These are phyloP conservation scores for Fusarium sp. DNA, from an alignment of 2,329 filamentous ascomycete genomes.

Conservation along the genomic window DNA sequence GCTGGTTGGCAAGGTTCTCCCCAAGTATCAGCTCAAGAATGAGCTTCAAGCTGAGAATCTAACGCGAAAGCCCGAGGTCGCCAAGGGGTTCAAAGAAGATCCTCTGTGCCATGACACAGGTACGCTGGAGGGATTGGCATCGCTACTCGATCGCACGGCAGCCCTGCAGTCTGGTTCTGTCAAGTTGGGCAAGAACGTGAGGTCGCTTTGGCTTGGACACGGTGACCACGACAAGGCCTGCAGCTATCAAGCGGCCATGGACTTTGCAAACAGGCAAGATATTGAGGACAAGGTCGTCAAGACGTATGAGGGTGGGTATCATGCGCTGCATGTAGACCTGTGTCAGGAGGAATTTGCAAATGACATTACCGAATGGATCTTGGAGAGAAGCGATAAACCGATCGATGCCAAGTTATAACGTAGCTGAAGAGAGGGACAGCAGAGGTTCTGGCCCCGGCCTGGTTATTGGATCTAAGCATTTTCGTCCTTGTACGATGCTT, in stretches of 20 bases:
- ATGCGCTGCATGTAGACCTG: slow-evolving; percentile 74
- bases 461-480: neutral
- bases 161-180: slow-evolving; percentile 66
- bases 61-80: slow-evolving; percentile 71
- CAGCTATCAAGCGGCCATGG: slow-evolving; percentile 70
- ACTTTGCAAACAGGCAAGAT: slow-evolving; percentile 66
- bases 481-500: neutral
- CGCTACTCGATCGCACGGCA: slow-evolving; percentile 77
- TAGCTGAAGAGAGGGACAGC: neutral
- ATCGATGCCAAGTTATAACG: slow-evolving; percentile 51
- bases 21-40: slow-evolving; percentile 71
- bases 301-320: slow-evolving; percentile 79
- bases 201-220: slow-evolving; percentile 75
- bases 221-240: slow-evolving; percentile 78
- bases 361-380: slow-evolving; percentile 73
- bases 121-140: slow-evolving; percentile 81
- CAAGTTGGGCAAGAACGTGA: slow-evolving; percentile 62
- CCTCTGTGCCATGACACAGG: slow-evolving; percentile 81
- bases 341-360: slow-evolving; percentile 63
- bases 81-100: slow-evolving; percentile 70
- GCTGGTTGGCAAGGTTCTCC: slow-evolving; percentile 73
- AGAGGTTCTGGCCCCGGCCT: neutral
- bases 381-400: slow-evolving; percentile 52
- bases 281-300: slow-evolving; percentile 75
- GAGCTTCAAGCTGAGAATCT: slow-evolving; percentile 71